Percentiles rank a stretch among this genome's conserved stretches.
phyloP scores from a whole-genome alignment of 139 green algal species.

The Mychonastes homosphaera region DNA sequence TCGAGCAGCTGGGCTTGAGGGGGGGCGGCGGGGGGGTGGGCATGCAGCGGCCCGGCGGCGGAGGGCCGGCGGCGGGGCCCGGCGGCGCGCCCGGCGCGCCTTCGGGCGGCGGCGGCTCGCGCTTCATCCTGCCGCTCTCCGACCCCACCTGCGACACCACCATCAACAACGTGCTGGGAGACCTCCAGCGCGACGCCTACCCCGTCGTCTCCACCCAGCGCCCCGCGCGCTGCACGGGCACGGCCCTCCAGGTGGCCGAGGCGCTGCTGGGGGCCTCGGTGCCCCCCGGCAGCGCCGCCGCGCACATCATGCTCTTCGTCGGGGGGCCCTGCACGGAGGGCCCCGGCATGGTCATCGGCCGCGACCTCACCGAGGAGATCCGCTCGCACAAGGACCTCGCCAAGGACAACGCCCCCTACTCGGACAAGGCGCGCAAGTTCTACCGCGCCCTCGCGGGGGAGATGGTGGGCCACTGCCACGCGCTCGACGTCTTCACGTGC shows the following conservation, averaged over 20 bases:
- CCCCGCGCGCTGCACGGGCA: conserved; percentile 77
- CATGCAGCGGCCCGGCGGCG: neutral
- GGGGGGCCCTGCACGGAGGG: conserved; percentile 88
- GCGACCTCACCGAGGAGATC: conserved; percentile 79
- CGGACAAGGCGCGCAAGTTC: conserved; percentile 79
- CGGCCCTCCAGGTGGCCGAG: conserved; percentile 70
- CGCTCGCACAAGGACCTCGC: conserved; percentile 79
- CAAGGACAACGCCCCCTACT: conserved; percentile 82
- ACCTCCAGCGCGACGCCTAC: conserved; percentile 78
- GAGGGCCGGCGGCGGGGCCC: neutral
- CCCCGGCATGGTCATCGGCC: conserved; percentile 67
- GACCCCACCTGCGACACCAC: conserved; percentile 80
- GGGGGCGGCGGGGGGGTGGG: conserved; percentile 2
- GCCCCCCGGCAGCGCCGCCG: conserved; percentile 50
- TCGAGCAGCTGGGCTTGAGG: conserved; percentile 68
- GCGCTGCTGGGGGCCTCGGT: conserved; percentile 70
- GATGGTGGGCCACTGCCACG: conserved; percentile 76
- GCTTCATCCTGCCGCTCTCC: conserved; percentile 60
- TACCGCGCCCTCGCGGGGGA: conserved; percentile 70
- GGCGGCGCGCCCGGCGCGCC: too few relatives aligned
- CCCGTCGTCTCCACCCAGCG: conserved; percentile 56
- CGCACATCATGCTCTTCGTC: conserved; percentile 82
- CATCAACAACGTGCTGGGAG: conserved; percentile 77
- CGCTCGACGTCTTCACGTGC: conserved; percentile 90
- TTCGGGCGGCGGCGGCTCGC: too few relatives aligned